These are phyloP conservation scores for Cryptococcus neoformans DNA, from an alignment of 1,284 basidiomycete species.

Conservation along the genomic window DNA sequence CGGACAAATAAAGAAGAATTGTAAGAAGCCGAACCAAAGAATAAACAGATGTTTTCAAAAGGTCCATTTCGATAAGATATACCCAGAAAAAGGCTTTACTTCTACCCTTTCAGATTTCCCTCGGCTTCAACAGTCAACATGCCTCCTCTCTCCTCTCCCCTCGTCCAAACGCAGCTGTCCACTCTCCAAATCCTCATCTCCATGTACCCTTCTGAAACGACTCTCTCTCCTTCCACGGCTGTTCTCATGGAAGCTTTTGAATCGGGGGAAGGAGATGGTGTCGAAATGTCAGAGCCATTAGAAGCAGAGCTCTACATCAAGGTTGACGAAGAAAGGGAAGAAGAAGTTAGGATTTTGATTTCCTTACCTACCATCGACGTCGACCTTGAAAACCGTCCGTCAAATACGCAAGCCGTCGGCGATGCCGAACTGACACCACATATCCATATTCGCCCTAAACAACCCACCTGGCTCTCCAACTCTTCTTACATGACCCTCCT, in stretches of 20 bases:
- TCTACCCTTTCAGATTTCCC: not conserved
- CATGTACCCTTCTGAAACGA: slow-evolving; percentile 44
- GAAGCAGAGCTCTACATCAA: slow-evolving; percentile 4
- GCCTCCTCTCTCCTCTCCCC: not conserved
- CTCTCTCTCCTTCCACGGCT: slow-evolving; percentile 13
- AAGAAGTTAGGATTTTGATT: not conserved
- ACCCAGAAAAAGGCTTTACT: no score
- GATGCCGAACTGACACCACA: not conserved
- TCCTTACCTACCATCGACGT: not conserved
- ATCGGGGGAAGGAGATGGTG: not conserved
- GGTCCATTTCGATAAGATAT: no score
- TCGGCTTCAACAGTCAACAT: not conserved
- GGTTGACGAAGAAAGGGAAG: slow-evolving; percentile 5
- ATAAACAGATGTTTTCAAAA: no score
- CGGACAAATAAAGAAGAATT: no score
- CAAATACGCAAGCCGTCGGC: not conserved
- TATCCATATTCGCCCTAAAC: slow-evolving; percentile 16
- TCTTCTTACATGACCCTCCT: slow-evolving; percentile 14
- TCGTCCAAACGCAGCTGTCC: slow-evolving; percentile 14
- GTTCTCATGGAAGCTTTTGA: slow-evolving; percentile 9
- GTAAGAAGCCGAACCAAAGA: no score
- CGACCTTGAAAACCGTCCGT: not conserved
- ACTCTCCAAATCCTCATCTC: slow-evolving; percentile 38
- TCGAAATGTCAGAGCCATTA: not conserved
- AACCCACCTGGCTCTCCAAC: slow-evolving; percentile 24